phyloP scores from a whole-genome alignment of 73 alveolate species.

The Breviolum minutum region DNA sequence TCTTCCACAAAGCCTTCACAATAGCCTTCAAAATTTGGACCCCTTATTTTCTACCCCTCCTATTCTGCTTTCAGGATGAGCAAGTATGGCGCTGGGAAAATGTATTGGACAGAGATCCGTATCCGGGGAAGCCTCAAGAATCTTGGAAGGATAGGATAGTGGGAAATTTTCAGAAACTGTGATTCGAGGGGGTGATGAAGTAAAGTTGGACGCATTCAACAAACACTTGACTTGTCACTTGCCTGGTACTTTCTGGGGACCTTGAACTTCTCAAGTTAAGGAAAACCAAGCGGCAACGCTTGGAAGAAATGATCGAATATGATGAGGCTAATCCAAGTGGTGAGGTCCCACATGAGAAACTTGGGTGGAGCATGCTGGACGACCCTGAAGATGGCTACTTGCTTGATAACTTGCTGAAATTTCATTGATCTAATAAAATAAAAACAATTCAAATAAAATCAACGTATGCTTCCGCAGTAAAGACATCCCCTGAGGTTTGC shows the following conservation, averaged over 20 bases:
- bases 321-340: background rate
- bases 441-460: background rate
- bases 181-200: too few relatives aligned
- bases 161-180: too few relatives aligned
- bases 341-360: background rate
- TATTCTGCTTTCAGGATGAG: background rate
- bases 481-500: too few relatives aligned
- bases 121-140: background rate
- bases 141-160: too few relatives aligned
- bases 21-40: too few relatives aligned
- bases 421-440: too few relatives aligned
- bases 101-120: constrained; percentile 26
- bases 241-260: too few relatives aligned
- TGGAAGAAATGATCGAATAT: background rate
- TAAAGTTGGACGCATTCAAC: background rate
- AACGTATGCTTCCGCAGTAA: too few relatives aligned
- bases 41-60: background rate
- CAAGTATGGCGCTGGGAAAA: constrained; percentile 26
- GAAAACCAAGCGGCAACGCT: constrained; percentile 35
- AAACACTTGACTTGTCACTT: too few relatives aligned
- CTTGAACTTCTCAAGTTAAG: background rate
- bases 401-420: too few relatives aligned
- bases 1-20: background rate
- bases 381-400: background rate
- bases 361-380: background rate